phyloP scores from a whole-genome alignment of 2,329 filamentous ascomycete species.

The Pseudogymnoascus sp. region DNA sequence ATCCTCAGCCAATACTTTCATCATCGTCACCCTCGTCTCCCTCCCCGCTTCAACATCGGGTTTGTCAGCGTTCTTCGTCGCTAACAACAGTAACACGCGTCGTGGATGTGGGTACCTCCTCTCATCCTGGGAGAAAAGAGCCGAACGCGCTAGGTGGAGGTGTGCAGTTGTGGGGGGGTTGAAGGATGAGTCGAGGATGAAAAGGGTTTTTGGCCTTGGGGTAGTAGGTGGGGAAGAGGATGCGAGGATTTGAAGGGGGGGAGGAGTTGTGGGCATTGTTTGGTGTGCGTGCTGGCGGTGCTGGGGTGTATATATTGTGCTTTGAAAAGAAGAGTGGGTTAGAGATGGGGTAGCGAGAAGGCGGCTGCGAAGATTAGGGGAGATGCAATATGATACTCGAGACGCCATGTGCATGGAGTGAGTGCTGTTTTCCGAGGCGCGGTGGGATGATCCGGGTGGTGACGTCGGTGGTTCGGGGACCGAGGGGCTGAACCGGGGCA shows the following conservation, averaged over 20 bases:
- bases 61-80: constrained; percentile 60
- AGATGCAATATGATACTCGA: not conserved
- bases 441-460: not conserved
- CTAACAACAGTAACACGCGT: constrained; percentile 51
- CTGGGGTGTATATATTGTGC: not conserved
- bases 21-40: constrained; percentile 59
- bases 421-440: not conserved
- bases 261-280: constrained; percentile 5
- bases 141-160: constrained; percentile 45
- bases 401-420: not conserved
- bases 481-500: not conserved
- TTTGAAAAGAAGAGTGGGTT: not conserved
- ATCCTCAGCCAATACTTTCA: constrained; percentile 59
- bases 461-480: not conserved
- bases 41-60: constrained; percentile 59
- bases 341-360: not conserved
- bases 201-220: constrained; percentile 31
- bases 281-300: not conserved
- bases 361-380: not conserved
- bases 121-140: constrained; percentile 22
- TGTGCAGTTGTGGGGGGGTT: constrained; percentile 60
- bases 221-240: constrained; percentile 12
- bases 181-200: constrained; percentile 60
- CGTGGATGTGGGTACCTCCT: constrained; percentile 14
- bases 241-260: constrained; percentile 2